Conservation (phyloP, 2,329 filamentous ascomycete species). For the Ambrosiella cleistominuta region DNA sequence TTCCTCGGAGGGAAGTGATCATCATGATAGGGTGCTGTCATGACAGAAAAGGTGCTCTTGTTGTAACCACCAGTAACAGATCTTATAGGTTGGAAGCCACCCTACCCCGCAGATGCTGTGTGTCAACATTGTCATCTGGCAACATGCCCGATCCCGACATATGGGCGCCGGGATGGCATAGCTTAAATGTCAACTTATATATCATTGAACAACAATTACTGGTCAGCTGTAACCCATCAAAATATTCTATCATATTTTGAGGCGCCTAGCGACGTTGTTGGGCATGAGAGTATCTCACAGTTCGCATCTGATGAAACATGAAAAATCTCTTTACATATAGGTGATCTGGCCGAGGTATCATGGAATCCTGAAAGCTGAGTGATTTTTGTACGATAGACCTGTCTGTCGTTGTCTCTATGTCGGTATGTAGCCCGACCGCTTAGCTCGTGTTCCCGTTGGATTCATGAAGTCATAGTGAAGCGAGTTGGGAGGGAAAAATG, state of each 20-base stretch:
- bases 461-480: too few species aligned
- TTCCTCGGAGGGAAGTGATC: background rate
- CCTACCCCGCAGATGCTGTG: too few species aligned
- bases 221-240: too few species aligned
- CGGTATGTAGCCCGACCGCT: too few species aligned
- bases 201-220: too few species aligned
- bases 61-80: background rate
- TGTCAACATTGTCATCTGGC: background rate
- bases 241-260: background rate
- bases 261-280: background rate
- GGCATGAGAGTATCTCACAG: background rate
- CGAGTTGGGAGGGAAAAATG: background rate
- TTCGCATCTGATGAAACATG: background rate
- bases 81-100: background rate
- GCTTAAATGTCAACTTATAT: too few species aligned
- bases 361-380: background rate
- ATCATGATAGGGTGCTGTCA: background rate
- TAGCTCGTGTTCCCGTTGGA: too few species aligned
- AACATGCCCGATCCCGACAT: background rate
- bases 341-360: background rate
- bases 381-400: background rate
- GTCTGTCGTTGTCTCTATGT: too few species aligned
- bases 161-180: too few species aligned
- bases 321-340: too few species aligned
- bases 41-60: background rate